phyloP scores from a whole-genome alignment of 2,329 filamentous ascomycete species.

The Beauveria scarabaeidicola region DNA sequence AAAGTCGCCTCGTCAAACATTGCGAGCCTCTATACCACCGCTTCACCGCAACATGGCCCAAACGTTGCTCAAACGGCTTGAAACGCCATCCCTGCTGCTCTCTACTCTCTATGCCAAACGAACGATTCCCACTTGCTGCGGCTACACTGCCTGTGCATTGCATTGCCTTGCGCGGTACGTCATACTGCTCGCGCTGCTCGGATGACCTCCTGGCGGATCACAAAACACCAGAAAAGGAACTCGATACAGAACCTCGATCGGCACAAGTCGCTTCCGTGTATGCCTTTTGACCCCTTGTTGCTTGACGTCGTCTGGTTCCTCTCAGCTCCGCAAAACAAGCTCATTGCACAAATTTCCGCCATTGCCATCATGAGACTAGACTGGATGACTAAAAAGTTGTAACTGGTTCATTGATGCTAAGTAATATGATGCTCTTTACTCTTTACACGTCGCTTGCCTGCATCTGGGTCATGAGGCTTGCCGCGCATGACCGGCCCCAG shows the following conservation, averaged over 20 bases:
- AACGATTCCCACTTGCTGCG: background rate
- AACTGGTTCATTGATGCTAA: background rate
- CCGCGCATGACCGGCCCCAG: background rate
- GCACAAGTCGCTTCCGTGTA: background rate
- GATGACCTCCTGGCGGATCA: background rate
- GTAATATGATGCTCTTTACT: too few species aligned
- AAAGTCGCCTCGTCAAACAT: background rate
- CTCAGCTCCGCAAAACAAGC: conserved; percentile 6
- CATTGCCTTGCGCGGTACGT: background rate
- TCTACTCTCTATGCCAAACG: conserved; percentile 1
- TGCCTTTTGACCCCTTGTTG: background rate
- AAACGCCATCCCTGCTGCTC: background rate
- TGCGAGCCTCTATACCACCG: background rate
- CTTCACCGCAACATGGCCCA: conserved; percentile 3
- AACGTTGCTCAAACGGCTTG: conserved; percentile 8
- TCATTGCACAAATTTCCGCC: background rate
- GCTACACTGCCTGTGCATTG: background rate
- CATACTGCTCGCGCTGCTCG: background rate
- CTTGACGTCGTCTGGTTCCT: background rate
- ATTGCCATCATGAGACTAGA: background rate
- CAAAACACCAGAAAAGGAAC: background rate
- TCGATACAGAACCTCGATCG: conserved; percentile 6
- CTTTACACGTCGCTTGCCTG: background rate
- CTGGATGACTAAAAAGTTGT: too few species aligned
- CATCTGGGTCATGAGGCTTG: background rate